Percentiles rank a stretch among this genome's conserved stretches.
phyloP scores from a whole-genome alignment of 148 eudicot species.

The Beta vulgaris region DNA sequence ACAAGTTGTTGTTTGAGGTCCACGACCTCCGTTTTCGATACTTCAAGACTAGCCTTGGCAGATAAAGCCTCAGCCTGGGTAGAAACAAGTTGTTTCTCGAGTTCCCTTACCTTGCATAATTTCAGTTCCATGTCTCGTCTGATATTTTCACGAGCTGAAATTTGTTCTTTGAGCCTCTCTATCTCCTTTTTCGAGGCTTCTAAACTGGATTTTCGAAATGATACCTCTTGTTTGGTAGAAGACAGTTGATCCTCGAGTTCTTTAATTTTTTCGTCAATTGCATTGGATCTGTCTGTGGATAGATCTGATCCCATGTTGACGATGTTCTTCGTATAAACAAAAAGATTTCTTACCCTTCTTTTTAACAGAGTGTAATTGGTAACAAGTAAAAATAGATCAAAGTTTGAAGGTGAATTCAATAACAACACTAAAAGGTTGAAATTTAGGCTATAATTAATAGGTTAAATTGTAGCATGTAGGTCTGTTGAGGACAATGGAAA shows the following conservation, averaged over 20 bases:
- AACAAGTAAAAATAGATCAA: neutral
- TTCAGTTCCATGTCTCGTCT: constrained; percentile 18
- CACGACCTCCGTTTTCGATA: constrained; percentile 1
- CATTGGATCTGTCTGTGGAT: neutral
- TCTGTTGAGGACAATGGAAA: neutral
- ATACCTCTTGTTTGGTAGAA: neutral
- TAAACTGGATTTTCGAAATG: neutral
- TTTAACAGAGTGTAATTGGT: neutral
- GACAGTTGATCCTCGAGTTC: constrained; percentile 16
- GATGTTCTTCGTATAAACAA: too few species aligned
- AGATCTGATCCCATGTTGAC: constrained; percentile 10
- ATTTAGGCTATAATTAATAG: neutral
- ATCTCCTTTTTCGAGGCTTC: constrained; percentile 21
- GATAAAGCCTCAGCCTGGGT: constrained; percentile 13
- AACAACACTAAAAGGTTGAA: neutral
- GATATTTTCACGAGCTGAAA: constrained; percentile 16
- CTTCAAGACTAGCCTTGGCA: neutral
- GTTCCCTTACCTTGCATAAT: constrained; percentile 8
- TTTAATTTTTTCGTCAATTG: constrained; percentile 9
- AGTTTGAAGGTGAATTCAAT: neutral
- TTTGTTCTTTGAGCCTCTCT: constrained; percentile 18
- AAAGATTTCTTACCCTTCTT: neutral
- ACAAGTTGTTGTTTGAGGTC: constrained; percentile 10
- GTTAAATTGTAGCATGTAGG: neutral
- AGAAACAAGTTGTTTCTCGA: constrained; percentile 17